Percentiles rank a stretch among this genome's conserved stretches.
Conservation (phyloP, 2,329 filamentous ascomycete genomes). For the Calonectria henricotiae region DNA sequence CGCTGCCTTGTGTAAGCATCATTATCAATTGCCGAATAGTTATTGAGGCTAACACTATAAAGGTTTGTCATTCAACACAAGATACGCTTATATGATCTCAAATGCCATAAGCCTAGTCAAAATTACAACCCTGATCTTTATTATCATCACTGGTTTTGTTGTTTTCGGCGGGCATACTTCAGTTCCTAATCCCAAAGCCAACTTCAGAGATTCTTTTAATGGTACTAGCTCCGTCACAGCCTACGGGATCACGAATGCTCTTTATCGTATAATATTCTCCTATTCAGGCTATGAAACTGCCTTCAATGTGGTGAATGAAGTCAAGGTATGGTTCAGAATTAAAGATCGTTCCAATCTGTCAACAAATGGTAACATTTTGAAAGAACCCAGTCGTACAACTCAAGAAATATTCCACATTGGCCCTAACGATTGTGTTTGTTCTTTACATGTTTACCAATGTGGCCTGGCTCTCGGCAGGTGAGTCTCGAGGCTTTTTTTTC, state of each 20-base stretch:
- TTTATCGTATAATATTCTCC: constrained; percentile 29
- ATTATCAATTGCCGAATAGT: not conserved
- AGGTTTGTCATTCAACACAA: constrained; percentile 21
- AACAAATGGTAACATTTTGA: not conserved
- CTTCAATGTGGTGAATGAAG: constrained; percentile 27
- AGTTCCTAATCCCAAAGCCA: constrained; percentile 8
- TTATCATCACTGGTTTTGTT: not conserved
- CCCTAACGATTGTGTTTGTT: constrained; percentile 26
- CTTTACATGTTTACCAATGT: constrained; percentile 35
- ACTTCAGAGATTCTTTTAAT: constrained; percentile 23
- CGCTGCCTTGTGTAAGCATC: constrained; percentile 15
- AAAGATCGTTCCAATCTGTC: too few relatives aligned
- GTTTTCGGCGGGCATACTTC: not conserved
- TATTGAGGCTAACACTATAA: not conserved
- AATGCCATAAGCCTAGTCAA: not conserved
- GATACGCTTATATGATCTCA: constrained; percentile 1
- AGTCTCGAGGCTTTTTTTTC: not conserved
- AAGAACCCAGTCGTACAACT: constrained; percentile 30
- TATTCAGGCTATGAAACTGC: constrained; percentile 25
- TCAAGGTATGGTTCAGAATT: not conserved
- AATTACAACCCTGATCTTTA: not conserved
- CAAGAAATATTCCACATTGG: constrained; percentile 29
- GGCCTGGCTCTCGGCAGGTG: constrained; percentile 28
- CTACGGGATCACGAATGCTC: constrained; percentile 30
- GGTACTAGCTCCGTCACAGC: constrained; percentile 9